Evolutionary conservation across 1,284 basidiomycete genomes (phyloP), one percentile per base, ranked within the genome.

Genomic region (Singerocomus inundabilis): DNA sequence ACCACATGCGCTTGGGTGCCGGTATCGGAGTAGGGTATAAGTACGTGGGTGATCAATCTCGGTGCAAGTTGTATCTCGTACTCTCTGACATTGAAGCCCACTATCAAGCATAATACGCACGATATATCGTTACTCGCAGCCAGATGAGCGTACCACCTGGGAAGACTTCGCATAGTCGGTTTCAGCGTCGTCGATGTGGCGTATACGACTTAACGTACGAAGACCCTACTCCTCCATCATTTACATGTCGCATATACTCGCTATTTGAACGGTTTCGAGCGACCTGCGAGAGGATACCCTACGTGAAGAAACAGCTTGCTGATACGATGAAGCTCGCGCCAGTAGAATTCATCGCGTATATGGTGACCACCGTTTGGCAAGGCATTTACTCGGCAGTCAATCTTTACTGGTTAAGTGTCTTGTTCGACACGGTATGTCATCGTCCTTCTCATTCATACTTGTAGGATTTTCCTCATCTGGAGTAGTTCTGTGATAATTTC

Each of bases 251-350:
- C 34, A 31, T 52, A 35, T 35, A 16, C 18, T 39, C 47, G 13
- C 21, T 55, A 9, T 39, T 49, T 40, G 40, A 49, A 15, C 25
- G 5, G 7, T 18, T 51, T 31, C 15, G 24, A 16, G 35, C 46
- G 3, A 29, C 57, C 11, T 13, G 18, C 46, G 13, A 43, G 16
- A 50, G 40, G 4, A 40, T 26, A 2, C 51, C 53, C 2, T 38
- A 52, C 25, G 44, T 40, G 26, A 13, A 13, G 30, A 60, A 61
- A 33, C 57, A 70, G 3, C 24, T 69, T 15, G 21, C 30, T 2
- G 71, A 73, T 49, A 48, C 68, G 13, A 60, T 61, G 48, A 40
- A 11, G 21, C 59, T 71, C n/a, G 70, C 69, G 2, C 67, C 66
- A 1, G 46, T 29, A n/a, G 47, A 61, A 10, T 57, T 68, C 13